phyloP scores from a whole-genome alignment of 2,329 filamentous ascomycete genomes.

The Talaromyces islandicus region DNA sequence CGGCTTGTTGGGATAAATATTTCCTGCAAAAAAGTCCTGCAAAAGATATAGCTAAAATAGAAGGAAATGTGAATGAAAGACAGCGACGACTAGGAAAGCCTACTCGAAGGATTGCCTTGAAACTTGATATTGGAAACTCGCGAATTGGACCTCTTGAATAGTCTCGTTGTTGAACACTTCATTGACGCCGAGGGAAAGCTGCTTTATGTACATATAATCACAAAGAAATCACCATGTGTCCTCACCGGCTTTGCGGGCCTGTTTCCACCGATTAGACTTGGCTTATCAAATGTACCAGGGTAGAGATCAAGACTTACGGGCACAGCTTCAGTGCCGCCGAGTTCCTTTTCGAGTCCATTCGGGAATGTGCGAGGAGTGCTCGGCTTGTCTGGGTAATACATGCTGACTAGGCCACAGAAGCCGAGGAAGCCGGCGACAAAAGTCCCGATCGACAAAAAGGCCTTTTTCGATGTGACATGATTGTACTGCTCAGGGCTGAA shows the following conservation, averaged over 20 bases:
- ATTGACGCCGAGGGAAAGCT: conserved; percentile 28
- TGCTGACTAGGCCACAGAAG: conserved; percentile 61
- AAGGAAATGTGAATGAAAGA: background rate
- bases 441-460: conserved; percentile 59
- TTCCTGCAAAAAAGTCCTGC: background rate
- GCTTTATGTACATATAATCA: conserved; percentile 33
- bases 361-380: conserved; percentile 63
- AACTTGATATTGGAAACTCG: background rate
- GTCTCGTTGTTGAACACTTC: conserved; percentile 1
- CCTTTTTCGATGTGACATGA: conserved; percentile 69
- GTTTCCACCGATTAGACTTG: conserved; percentile 7
- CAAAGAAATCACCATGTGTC: conserved; percentile 28
- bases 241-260: conserved; percentile 36
- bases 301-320: conserved; percentile 49
- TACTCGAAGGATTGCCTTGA: background rate
- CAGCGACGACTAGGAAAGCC: background rate
- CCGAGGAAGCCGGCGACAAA: conserved; percentile 61
- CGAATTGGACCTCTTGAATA: background rate
- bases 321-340: conserved; percentile 63
- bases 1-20: background rate
- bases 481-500: conserved; percentile 88
- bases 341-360: conserved; percentile 65
- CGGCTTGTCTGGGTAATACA: conserved; percentile 66
- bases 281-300: background rate
- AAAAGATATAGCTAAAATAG: background rate